Evolutionary conservation across 192 early-diverging fungal genomes (phyloP), one percentile per base, ranked within the genome.

Genomic region (Coemansia sp.): DNA sequence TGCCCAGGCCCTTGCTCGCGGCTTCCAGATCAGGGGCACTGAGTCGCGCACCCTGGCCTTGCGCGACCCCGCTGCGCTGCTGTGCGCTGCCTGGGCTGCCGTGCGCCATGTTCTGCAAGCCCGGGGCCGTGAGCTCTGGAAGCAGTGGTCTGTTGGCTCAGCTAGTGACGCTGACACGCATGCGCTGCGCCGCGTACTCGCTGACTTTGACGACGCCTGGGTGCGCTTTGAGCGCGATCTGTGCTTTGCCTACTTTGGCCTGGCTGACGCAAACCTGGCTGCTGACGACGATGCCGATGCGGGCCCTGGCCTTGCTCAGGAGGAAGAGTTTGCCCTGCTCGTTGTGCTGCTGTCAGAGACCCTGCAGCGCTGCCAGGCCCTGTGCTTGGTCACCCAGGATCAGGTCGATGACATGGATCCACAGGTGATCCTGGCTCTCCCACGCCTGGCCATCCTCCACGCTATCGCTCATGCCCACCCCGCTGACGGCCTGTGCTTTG

Each of bases 191-290:
- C 55, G 77, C 32, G 87, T 91, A 32, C 70, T 91, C 31, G 59
- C 68, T 42, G 88, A 89, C 67, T 89, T 91, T 76, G 90, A 91
- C 79, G 69, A 65, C 27, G 80, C 85, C 2, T 91, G 90, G 90
- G 85, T 87, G 27, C 76, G 80, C 25, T 91, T 91, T 58, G 90
- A 91, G 77, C 78, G 87, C 65, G 85, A 87, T 62, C 85, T 91
- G 64, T 91, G 90, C 76, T 87, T 89, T 67, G 86, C 82, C 39
- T 91, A 91, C 79, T 91, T 89, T 85, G 80, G 85, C 15, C 82
- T 89, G 1, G 70, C 76, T 34, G 88, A 87, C 64, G 77, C 85
- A 53, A 27, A 27, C 27, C 27, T 27, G 27, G 27, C 27, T 27
- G 27, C 27, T 27, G 84, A 85, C 51, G 66, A 77, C 36, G 58